Percentiles rank a stretch among this genome's conserved stretches.
Evolutionary conservation across 2,329 filamentous ascomycete genomes (phyloP).

Genomic region (Alternaria rosae): DNA sequence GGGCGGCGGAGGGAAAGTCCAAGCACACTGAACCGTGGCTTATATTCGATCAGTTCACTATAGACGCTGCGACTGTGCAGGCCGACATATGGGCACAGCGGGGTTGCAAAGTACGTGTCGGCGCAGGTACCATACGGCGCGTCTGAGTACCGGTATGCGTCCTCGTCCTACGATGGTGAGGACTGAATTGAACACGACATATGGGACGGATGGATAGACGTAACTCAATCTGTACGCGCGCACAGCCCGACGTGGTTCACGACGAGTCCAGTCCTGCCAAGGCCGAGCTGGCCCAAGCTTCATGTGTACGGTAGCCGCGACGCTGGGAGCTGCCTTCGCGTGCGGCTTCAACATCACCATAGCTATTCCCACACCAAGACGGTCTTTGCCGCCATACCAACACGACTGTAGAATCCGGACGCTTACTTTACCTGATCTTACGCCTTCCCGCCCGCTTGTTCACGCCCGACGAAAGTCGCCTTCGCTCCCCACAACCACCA

Average conservation of each 20-base stretch:
- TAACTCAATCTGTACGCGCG: background rate
- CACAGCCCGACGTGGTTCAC: background rate
- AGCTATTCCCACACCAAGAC: background rate
- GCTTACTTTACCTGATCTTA: background rate
- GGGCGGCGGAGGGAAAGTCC: background rate
- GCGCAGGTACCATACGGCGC: background rate
- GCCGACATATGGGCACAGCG: background rate
- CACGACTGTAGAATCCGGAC: background rate
- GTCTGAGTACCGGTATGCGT: background rate
- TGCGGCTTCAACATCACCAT: background rate
- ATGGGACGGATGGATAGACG: background rate
- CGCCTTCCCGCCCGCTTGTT: background rate
- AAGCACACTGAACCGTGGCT: background rate
- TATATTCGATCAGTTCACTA: background rate
- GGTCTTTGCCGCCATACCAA: background rate
- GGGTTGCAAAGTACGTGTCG: background rate
- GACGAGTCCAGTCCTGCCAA: conserved; percentile 13
- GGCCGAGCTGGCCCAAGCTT: conserved; percentile 13
- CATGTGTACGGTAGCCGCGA: conserved; percentile 15
- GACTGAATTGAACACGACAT: background rate
- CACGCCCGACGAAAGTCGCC: background rate
- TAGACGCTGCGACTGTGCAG: background rate
- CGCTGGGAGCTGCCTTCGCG: conserved; percentile 25
- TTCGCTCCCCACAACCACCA: conserved; percentile 12
- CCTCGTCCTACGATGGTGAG: background rate